Evolutionary conservation across 345 rosid species (phyloP).

Genomic region (Orychophragmus violaceus): DNA sequence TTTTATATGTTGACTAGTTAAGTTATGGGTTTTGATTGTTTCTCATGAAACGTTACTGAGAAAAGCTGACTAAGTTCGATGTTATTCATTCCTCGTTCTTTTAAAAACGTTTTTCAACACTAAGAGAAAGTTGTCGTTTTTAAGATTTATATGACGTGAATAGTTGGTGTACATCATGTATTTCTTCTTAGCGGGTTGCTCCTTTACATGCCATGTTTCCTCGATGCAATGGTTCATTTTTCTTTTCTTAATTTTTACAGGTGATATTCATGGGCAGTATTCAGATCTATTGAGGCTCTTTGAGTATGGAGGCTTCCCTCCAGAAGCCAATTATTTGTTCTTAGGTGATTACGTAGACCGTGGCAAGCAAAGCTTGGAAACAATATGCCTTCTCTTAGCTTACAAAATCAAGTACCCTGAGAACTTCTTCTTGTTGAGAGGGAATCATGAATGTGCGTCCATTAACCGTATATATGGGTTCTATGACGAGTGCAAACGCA

Average conservation of each 20-base stretch:
- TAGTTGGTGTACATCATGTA: not conserved
- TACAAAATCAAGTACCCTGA: slow-evolving; percentile 86
- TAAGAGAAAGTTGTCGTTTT: not conserved
- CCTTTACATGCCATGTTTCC: too few relatives aligned
- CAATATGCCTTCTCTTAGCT: slow-evolving; percentile 84
- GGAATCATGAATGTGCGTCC: slow-evolving; percentile 87
- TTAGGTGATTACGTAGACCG: slow-evolving; percentile 90
- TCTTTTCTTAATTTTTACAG: slow-evolving; percentile 32
- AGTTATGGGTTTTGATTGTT: not conserved
- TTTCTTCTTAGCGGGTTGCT: not conserved
- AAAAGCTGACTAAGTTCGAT: not conserved
- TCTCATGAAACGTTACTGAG: not conserved
- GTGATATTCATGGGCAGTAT: slow-evolving; percentile 91
- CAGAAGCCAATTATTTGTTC: slow-evolving; percentile 73
- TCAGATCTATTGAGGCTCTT: slow-evolving; percentile 80
- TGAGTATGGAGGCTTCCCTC: slow-evolving; percentile 90
- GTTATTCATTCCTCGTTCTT: not conserved
- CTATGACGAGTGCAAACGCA: slow-evolving; percentile 87
- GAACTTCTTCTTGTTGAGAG: slow-evolving; percentile 77
- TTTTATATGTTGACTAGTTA: not conserved
- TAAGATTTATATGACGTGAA: too few relatives aligned
- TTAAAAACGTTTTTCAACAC: not conserved
- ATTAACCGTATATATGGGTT: slow-evolving; percentile 86
- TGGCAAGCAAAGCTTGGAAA: slow-evolving; percentile 93
- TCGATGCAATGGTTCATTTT: too few relatives aligned